A percentile compares a stretch with the other conserved stretches of the same genome.
Conservation (phyloP, 2,329 filamentous ascomycete genomes). For the Beauveria sp. region DNA sequence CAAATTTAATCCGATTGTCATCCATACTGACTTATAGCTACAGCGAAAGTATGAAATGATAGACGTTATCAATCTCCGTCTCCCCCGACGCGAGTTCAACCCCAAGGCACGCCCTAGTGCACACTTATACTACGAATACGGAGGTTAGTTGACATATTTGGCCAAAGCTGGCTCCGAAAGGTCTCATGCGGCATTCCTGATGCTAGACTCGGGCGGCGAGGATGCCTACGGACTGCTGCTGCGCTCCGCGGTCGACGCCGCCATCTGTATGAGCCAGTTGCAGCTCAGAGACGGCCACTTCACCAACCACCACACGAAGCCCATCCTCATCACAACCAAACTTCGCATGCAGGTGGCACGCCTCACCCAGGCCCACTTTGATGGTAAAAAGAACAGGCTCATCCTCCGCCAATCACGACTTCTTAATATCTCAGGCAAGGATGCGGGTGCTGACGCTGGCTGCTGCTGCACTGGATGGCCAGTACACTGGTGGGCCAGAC, state of each 20-base stretch:
- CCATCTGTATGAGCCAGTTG: background rate
- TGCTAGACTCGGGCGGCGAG: background rate
- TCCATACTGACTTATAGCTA: background rate
- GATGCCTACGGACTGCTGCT: background rate
- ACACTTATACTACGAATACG: background rate
- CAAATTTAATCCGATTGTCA: background rate
- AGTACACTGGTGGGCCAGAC: background rate
- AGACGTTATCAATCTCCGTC: background rate
- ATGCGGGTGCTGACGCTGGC: background rate
- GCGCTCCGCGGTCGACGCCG: background rate
- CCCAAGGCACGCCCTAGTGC: background rate
- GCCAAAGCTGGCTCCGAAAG: background rate
- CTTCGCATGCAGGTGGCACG: background rate
- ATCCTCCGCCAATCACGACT: background rate
- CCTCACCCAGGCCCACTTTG: background rate
- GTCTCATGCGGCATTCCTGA: background rate
- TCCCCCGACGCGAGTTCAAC: background rate
- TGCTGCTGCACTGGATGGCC: background rate
- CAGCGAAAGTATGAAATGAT: background rate
- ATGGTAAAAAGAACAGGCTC: background rate
- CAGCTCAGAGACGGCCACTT: background rate
- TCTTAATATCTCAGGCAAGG: background rate
- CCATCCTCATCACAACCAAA: background rate
- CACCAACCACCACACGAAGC: conserved; percentile 1
- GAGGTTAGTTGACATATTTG: background rate